Percentiles rank a stretch among this genome's conserved stretches.
phyloP scores from a whole-genome alignment of 2,329 filamentous ascomycete genomes.

The Tolypocladium tropicale region DNA sequence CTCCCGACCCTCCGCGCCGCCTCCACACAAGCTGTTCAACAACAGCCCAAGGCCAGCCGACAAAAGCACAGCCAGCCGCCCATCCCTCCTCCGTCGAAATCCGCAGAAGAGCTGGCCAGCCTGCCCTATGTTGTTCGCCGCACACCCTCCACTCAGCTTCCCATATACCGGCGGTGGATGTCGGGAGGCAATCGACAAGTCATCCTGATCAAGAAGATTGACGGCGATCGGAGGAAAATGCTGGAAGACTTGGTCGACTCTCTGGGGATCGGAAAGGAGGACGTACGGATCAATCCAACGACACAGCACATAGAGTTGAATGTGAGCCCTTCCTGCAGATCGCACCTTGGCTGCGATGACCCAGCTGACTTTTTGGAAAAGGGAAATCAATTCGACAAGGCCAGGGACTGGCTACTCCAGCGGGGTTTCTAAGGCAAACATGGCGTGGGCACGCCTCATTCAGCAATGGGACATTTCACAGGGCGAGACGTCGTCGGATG shows the following conservation, averaged over 20 bases:
- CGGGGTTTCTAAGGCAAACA: conserved; percentile 20
- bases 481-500: background rate
- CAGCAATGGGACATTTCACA: background rate
- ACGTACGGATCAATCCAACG: conserved; percentile 44
- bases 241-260: conserved; percentile 50
- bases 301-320: conserved; percentile 69
- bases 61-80: conserved; percentile 15
- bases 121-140: conserved; percentile 60
- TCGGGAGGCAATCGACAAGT: conserved; percentile 65
- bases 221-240: conserved; percentile 59
- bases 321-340: conserved; percentile 31
- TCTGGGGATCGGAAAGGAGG: conserved; percentile 44
- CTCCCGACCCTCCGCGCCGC: conserved; percentile 9
- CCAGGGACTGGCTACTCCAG: conserved; percentile 21
- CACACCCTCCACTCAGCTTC: conserved; percentile 58
- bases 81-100: conserved; percentile 19
- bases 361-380: conserved; percentile 10
- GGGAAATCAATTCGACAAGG: conserved; percentile 22
- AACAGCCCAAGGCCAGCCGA: conserved; percentile 8
- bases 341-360: background rate
- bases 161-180: conserved; percentile 67
- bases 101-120: conserved; percentile 16
- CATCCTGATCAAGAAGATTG: conserved; percentile 68
- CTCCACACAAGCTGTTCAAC: conserved; percentile 11
- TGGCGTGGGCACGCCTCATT: background rate